A percentile compares a stretch with the other conserved stretches of the same genome.
Conservation (phyloP, 805 yeast species). For the Sporopachydermia quercuum region DNA sequence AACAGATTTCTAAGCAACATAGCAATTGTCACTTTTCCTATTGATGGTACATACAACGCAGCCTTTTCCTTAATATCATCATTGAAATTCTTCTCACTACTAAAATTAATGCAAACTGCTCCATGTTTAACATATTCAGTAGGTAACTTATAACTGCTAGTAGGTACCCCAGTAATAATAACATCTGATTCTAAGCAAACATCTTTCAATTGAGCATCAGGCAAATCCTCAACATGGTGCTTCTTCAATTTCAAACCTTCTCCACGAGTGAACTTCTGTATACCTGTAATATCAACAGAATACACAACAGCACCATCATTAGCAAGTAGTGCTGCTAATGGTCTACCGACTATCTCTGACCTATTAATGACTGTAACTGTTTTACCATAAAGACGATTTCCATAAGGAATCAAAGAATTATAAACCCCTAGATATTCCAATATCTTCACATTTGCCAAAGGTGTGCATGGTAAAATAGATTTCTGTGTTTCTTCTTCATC, state of each 20-base stretch:
- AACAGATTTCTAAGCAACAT: conserved; percentile 85
- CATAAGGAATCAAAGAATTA: conserved; percentile 68
- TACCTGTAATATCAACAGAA: conserved; percentile 76
- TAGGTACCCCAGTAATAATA: conserved; percentile 91
- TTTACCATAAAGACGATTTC: conserved; percentile 87
- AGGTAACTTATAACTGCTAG: conserved; percentile 73
- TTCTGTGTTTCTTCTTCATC: conserved; percentile 59
- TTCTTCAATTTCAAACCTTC: conserved; percentile 70
- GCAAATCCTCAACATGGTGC: conserved; percentile 61
- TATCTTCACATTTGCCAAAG: conserved; percentile 86
- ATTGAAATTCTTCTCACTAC: conserved; percentile 76
- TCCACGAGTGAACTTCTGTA: conserved; percentile 89
- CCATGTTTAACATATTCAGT: conserved; percentile 70
- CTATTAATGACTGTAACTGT: conserved; percentile 83
- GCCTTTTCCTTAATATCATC: conserved; percentile 77
- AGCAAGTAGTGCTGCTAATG: conserved; percentile 87
- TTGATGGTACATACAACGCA: conserved; percentile 84
- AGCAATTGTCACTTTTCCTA: conserved; percentile 92
- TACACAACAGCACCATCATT: conserved; percentile 96
- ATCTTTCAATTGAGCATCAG: conserved; percentile 16
- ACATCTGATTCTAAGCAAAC: conserved; percentile 69
- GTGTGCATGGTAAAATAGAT: conserved; percentile 91
- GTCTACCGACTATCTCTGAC: conserved; percentile 95
- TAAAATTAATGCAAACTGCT: conserved; percentile 79
- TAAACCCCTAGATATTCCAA: conserved; percentile 82